Evolutionary conservation across 495 filamentous ascomycete species (phyloP).

Genomic region (Podospora comata): DNA sequence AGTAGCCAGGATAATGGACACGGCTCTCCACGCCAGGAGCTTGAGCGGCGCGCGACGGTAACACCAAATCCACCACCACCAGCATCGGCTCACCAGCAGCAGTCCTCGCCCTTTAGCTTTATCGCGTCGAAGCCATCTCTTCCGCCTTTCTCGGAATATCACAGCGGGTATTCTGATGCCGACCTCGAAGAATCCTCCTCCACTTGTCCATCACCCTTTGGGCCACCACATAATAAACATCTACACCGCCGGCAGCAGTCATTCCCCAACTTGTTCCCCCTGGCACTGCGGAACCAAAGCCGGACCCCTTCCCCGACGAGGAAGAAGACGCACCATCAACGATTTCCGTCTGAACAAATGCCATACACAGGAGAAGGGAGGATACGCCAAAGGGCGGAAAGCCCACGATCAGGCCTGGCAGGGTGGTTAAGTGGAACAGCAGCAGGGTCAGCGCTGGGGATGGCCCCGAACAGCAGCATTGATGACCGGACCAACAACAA

Average conservation of each 20-base stretch:
- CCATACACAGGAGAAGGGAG: conserved; percentile 43
- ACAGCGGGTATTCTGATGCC: conserved; percentile 36
- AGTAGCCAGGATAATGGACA: conserved; percentile 25
- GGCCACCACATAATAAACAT: neutral
- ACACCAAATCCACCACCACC: conserved; percentile 14
- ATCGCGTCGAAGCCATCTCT: conserved; percentile 22
- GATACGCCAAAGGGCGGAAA: conserved; percentile 20
- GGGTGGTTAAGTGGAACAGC: conserved; percentile 36
- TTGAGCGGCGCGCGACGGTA: conserved; percentile 24
- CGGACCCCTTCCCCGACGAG: conserved; percentile 33
- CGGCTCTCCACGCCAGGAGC: conserved; percentile 23
- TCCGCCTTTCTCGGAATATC: conserved; percentile 34
- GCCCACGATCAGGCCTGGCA: conserved; percentile 30
- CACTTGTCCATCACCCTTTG: conserved; percentile 25
- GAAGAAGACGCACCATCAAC: conserved; percentile 27
- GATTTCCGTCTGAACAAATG: conserved; percentile 39
- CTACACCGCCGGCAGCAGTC: conserved; percentile 45
- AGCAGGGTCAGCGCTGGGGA: conserved; percentile 20
- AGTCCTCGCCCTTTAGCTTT: conserved; percentile 16
- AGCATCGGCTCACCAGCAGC: neutral
- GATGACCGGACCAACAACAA: conserved; percentile 9
- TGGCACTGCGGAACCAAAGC: conserved; percentile 24
- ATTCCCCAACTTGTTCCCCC: conserved; percentile 37
- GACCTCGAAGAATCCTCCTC: conserved; percentile 19
- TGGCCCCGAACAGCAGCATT: conserved; percentile 13